Base-by-base conservation (phyloP, 148 eudicot species). In the Amaranthus palmeri region DNA sequence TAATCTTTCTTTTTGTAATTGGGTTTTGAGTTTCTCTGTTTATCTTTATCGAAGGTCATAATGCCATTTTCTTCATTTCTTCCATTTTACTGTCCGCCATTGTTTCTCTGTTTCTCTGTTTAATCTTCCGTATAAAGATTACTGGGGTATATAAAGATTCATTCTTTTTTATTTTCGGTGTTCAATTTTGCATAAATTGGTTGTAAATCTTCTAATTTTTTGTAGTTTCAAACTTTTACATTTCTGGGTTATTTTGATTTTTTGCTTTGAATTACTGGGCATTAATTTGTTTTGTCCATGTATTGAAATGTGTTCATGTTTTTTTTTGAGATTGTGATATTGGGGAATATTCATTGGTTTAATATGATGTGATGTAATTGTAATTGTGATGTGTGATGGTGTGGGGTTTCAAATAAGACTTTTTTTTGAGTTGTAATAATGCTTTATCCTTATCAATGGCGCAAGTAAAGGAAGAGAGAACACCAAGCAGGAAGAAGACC, bases 51-150 rank as follows among this genome's bases (percentile, higher is more conserved):
- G 77, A 56, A 7, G 85, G 84, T 66, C 87, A 80, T 79, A 82
- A 82, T 68, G 76, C 84, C 43, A 0, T 79, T 45, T 84, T 84
- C 81, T 76, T 86, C 46, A 10, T 81, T 25, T 52, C 53, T 15
- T 68, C 71, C 17, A 75, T 86, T 53, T 54, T 47, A 11, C 77
- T 84, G 49, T 79, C 81, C 67, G 58, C 70, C 64, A 56, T 84
- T 41, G 65, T 82, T 18, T 67, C 69, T 14, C 52, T 79, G 17
- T 74, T 86, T 48, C 15, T 86, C 0, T 18, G 84, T 15, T 57
- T 76, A 15, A 12, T 62, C 25, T 86, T 75, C 65, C 84, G 84
- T 43, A 84, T 86, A 74, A 84, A 86, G 76, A 77, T 86, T 61
- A 80, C 85, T 47, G 90, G 90, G 85, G 90, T 84, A 80, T 13